phyloP scores from a whole-genome alignment of 768 basidiomycete genomes.

The Rhodocollybia butyracea region DNA sequence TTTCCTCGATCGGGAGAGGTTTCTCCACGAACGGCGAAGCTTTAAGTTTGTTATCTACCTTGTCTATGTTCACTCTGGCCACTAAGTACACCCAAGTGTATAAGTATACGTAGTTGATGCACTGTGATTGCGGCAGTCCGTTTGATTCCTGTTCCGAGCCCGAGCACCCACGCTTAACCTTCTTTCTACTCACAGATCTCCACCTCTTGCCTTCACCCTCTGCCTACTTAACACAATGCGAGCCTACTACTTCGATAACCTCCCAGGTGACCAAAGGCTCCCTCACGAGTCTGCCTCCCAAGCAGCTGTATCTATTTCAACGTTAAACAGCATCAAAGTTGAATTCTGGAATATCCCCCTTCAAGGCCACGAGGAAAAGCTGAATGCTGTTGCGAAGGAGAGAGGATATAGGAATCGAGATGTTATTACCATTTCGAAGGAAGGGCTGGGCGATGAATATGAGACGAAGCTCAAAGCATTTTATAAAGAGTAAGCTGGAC shows the following conservation, averaged over 20 bases:
- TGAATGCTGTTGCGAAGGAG: constrained; percentile 64
- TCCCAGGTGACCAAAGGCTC: constrained; percentile 77
- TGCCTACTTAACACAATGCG: no score
- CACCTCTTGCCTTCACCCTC: no score
- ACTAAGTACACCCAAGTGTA: no score
- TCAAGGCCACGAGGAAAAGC: constrained; percentile 48
- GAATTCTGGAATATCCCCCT: constrained; percentile 66
- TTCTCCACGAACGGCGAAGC: no score
- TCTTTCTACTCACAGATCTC: no score
- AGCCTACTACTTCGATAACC: constrained; percentile 73
- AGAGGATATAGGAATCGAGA: constrained; percentile 84
- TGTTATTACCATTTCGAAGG: constrained; percentile 71
- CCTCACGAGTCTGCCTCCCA: constrained; percentile 69
- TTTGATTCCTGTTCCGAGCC: no score
- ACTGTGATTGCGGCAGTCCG: no score
- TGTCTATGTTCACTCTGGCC: no score
- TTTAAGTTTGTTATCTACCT: no score
- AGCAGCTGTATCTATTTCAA: constrained; percentile 46
- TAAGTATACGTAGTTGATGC: no score
- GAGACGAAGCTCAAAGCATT: constrained; percentile 81
- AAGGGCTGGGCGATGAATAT: constrained; percentile 78
- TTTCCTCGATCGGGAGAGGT: no score
- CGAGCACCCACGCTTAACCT: no score
- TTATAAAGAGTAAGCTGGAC: constrained; percentile 66
- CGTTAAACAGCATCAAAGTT: constrained; percentile 59